Evolutionary conservation across 2,329 filamentous ascomycete species (phyloP).

Genomic region (Monilinia fructigena): DNA sequence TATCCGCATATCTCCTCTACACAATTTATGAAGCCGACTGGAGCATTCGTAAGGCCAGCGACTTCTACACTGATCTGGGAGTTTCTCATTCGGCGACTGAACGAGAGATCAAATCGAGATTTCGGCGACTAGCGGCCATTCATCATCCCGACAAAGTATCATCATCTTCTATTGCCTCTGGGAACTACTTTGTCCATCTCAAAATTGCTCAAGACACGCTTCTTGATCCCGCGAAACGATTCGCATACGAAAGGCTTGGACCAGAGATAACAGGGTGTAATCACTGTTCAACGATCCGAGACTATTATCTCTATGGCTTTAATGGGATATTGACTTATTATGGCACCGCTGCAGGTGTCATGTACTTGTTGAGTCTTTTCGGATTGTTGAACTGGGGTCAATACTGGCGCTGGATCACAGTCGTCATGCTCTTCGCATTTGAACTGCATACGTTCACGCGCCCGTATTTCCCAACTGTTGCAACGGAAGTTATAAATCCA

Average conservation of each 20-base stretch:
- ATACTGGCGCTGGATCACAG: conserved; percentile 63
- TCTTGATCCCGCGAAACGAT: conserved; percentile 70
- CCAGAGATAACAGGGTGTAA: conserved; percentile 67
- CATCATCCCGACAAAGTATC: conserved; percentile 50
- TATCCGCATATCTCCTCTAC: conserved; percentile 81
- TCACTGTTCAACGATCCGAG: conserved; percentile 64
- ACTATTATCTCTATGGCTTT: conserved; percentile 71
- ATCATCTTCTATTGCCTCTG: conserved; percentile 36
- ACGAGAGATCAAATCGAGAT: conserved; percentile 76
- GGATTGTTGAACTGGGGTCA: conserved; percentile 68
- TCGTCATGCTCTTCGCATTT: conserved; percentile 53
- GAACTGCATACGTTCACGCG: conserved; percentile 58
- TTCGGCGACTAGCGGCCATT: conserved; percentile 44
- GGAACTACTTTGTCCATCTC: conserved; percentile 72
- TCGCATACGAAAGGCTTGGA: conserved; percentile 88
- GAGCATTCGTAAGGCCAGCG: conserved; percentile 66
- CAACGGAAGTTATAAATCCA: conserved; percentile 48
- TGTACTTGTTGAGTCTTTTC: conserved; percentile 61
- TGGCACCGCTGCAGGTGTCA: conserved; percentile 52
- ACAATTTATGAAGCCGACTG: conserved; percentile 91
- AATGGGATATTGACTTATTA: conserved; percentile 62
- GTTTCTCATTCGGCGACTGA: conserved; percentile 69
- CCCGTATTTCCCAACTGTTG: conserved; percentile 50
- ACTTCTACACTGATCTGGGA: conserved; percentile 77
- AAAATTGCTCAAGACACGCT: conserved; percentile 82